phyloP scores from a whole-genome alignment of 2,329 filamentous ascomycete species.

The Coleophoma eucalyptorum region DNA sequence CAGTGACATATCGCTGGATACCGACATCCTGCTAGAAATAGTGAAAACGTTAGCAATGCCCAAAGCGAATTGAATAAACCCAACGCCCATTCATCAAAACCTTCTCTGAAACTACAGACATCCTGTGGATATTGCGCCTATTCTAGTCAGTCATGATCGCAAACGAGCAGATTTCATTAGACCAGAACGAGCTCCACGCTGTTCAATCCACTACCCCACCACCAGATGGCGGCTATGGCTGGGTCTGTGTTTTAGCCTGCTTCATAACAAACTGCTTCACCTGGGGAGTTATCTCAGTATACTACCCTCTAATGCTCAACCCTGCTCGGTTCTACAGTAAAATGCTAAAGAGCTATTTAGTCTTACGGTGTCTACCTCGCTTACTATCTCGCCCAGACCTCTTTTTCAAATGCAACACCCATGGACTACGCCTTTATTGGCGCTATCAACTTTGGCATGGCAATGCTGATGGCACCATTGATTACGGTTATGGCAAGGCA shows the following conservation, averaged over 20 bases:
- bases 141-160: too few relatives aligned
- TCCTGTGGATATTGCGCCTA: too few relatives aligned
- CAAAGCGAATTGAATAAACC: too few relatives aligned
- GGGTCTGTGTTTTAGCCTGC: slow-evolving; percentile 13
- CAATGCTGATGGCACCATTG: slow-evolving; percentile 48
- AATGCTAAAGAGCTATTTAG: too few relatives aligned
- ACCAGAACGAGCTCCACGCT: too few relatives aligned
- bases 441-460: slow-evolving; percentile 43
- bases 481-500: slow-evolving; percentile 43
- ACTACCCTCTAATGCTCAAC: slow-evolving; percentile 1
- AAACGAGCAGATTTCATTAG: too few relatives aligned
- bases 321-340: not conserved
- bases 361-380: slow-evolving; percentile 54
- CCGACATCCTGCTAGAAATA: too few relatives aligned
- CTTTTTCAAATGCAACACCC: slow-evolving; percentile 45
- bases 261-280: slow-evolving; percentile 18
- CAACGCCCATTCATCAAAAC: too few relatives aligned
- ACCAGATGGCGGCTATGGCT: slow-evolving; percentile 48
- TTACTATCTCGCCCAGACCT: slow-evolving; percentile 46
- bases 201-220: too few relatives aligned
- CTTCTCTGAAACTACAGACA: too few relatives aligned
- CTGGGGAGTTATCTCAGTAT: slow-evolving; percentile 32
- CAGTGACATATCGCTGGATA: too few relatives aligned
- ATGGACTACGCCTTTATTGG: slow-evolving; percentile 59
- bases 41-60: too few relatives aligned